phyloP scores from a whole-genome alignment of 2,329 filamentous ascomycete species.

The Neophaeococcomyces mojaviensis region DNA sequence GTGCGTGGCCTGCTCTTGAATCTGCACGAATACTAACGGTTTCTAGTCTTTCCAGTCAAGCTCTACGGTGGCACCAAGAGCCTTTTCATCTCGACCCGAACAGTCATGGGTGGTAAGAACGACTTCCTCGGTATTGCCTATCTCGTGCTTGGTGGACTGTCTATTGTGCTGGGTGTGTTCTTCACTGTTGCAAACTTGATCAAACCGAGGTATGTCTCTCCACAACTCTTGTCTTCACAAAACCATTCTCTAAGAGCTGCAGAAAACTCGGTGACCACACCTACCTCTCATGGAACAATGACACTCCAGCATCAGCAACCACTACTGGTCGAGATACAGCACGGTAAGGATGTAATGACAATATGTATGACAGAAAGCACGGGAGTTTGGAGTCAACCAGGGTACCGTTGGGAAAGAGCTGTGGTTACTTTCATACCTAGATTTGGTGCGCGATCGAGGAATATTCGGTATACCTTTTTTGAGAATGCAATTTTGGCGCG shows the following conservation, averaged over 20 bases:
- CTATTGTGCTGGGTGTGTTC: constrained; percentile 75
- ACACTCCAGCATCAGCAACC: constrained; percentile 48
- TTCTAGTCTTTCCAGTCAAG: constrained; percentile 70
- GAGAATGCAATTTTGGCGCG: no score
- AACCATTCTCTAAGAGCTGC: constrained; percentile 11
- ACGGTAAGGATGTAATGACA: neutral
- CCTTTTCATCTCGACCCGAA: constrained; percentile 63
- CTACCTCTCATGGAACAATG: constrained; percentile 91
- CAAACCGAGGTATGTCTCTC: constrained; percentile 64
- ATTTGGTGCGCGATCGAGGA: no score
- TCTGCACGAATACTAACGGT: constrained; percentile 1
- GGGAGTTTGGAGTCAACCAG: constrained; percentile 5
- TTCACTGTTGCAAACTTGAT: constrained; percentile 89
- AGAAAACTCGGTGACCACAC: constrained; percentile 98
- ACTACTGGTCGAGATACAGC: constrained; percentile 45
- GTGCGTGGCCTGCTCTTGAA: constrained; percentile 46
- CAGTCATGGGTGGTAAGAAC: constrained; percentile 89
- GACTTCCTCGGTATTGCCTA: constrained; percentile 95
- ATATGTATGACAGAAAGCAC: neutral
- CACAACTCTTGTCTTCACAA: neutral
- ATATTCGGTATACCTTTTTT: no score
- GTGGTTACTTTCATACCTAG: no score
- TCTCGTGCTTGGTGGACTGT: constrained; percentile 85
- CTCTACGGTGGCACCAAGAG: constrained; percentile 43
- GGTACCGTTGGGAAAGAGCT: neutral